Conservation (phyloP, 805 yeast species). For the Kregervanrija fluxuum region DNA sequence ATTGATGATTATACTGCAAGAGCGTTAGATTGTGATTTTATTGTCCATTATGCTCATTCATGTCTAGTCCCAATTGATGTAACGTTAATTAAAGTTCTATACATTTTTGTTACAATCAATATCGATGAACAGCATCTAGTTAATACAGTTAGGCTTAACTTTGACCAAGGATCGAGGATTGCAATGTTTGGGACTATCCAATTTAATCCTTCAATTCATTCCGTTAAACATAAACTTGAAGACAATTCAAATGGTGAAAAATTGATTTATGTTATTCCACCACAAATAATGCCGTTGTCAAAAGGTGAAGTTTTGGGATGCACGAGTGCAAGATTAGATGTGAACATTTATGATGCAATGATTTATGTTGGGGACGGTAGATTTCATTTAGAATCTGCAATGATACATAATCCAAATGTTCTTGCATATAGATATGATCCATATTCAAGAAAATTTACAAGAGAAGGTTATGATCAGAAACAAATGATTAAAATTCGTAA, state of each 20-base stretch:
- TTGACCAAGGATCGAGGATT: conserved; percentile 52
- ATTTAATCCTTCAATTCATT: conserved; percentile 90
- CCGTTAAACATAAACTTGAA: conserved; percentile 55
- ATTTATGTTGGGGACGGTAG: conserved; percentile 94
- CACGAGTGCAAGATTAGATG: conserved; percentile 76
- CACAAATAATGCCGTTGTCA: conserved; percentile 87
- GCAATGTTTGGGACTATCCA: conserved; percentile 96
- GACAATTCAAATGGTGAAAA: conserved; percentile 28
- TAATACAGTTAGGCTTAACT: conserved; percentile 68
- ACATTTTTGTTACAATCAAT: conserved; percentile 88
- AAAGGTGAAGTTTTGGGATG: conserved; percentile 97
- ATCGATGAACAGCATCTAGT: conserved; percentile 79
- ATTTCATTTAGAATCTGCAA: conserved; percentile 89
- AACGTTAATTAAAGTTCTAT: conserved; percentile 85
- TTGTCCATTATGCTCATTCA: conserved; percentile 95
- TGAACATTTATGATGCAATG: conserved; percentile 65
- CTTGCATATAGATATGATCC: conserved; percentile 96
- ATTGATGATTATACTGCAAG: conserved; percentile 94
- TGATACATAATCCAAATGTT: conserved; percentile 92
- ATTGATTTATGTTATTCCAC: conserved; percentile 63
- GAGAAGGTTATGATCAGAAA: conserved; percentile 80
- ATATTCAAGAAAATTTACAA: conserved; percentile 82
- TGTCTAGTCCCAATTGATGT: conserved; percentile 94
- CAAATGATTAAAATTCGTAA: conserved; percentile 70
- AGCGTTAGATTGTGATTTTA: conserved; percentile 86